Evolutionary conservation across 2,329 filamentous ascomycete genomes (phyloP).

Genomic region (Fusarium sp.): DNA sequence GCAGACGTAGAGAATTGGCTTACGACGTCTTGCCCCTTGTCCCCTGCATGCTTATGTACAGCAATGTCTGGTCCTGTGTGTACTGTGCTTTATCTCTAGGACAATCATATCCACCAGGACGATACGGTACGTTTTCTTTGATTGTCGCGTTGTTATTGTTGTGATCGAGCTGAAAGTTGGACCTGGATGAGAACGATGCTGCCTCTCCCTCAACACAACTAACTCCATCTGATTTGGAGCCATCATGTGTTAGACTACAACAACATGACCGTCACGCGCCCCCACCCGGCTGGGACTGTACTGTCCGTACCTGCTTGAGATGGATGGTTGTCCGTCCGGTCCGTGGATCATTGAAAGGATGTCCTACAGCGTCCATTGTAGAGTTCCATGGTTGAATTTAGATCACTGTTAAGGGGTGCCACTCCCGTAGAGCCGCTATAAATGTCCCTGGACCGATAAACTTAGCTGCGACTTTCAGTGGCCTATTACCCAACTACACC

Average conservation of each 20-base stretch:
- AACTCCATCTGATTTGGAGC: conserved; percentile 14
- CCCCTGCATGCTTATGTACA: conserved; percentile 39
- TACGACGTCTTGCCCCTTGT: conserved; percentile 42
- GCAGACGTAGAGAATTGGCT: conserved; percentile 29
- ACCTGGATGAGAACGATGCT: conserved; percentile 9
- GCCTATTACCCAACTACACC: neutral
- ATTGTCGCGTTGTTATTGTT: conserved; percentile 15
- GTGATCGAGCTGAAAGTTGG: conserved; percentile 14
- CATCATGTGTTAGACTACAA: conserved; percentile 30
- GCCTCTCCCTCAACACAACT: conserved; percentile 10
- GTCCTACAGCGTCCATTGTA: neutral
- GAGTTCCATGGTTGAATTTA: neutral
- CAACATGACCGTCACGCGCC: conserved; percentile 29
- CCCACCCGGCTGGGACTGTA: neutral
- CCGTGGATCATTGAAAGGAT: neutral
- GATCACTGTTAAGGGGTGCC: conserved; percentile 5
- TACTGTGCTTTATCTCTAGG: conserved; percentile 30
- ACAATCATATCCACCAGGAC: conserved; percentile 31
- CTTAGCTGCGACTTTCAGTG: conserved; percentile 8
- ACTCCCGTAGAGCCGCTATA: conserved; percentile 12
- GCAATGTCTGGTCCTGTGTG: conserved; percentile 5
- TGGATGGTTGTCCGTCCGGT: neutral
- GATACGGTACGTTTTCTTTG: conserved; percentile 35
- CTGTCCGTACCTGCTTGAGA: neutral
- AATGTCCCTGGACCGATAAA: conserved; percentile 3